Conservation (phyloP, 345 rosid genomes). For the Leavenworthia alabamica region DNA sequence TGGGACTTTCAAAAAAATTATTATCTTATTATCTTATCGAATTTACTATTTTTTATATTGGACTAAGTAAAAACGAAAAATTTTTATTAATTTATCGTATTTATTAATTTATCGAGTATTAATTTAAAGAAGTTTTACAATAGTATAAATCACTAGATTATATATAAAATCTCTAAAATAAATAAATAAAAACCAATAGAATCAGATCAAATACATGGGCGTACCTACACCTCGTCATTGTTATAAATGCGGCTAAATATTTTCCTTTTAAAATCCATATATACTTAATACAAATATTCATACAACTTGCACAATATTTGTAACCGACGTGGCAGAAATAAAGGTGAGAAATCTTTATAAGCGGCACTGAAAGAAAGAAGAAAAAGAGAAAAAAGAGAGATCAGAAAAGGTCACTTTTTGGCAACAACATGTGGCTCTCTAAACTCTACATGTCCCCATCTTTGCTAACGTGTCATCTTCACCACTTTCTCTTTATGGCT, state of each 20-base stretch:
- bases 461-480: conserved; percentile 14
- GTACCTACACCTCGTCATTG: neutral
- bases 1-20: too few species aligned
- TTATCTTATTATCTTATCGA: too few species aligned
- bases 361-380: conserved; percentile 25
- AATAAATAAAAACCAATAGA: too few species aligned
- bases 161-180: too few species aligned
- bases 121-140: too few species aligned
- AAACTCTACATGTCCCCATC: conserved; percentile 23
- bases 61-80: too few species aligned
- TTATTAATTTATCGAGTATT: too few species aligned
- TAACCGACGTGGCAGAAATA: conserved; percentile 21
- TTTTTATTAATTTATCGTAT: too few species aligned
- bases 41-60: too few species aligned
- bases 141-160: too few species aligned
- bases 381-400: conserved; percentile 12
- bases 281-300: neutral
- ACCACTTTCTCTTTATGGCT: conserved; percentile 16
- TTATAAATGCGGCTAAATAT: neutral
- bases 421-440: conserved; percentile 27
- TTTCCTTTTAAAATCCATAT: neutral
- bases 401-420: conserved; percentile 14
- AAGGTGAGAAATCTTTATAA: conserved; percentile 21
- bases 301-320: neutral
- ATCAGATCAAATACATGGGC: neutral